phyloP scores from a whole-genome alignment of 2,329 filamentous ascomycete species.

The Hypoxylon sp. region DNA sequence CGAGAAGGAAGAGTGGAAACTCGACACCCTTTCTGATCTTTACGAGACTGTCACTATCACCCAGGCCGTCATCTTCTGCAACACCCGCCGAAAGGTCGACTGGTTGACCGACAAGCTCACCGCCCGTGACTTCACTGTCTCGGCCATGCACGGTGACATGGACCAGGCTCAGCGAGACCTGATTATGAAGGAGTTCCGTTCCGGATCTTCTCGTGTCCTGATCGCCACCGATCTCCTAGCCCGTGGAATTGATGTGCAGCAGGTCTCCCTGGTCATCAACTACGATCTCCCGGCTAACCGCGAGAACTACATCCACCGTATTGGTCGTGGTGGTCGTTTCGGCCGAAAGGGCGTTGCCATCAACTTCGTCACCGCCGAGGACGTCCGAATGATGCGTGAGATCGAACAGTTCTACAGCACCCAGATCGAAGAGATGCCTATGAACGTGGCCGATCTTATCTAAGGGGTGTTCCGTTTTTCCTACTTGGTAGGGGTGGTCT shows the following conservation, averaged over 20 bases:
- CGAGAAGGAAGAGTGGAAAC: constrained; percentile 99
- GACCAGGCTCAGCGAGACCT: constrained; percentile 97
- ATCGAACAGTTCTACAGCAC: constrained; percentile 99
- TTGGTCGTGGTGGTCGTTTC: constrained; percentile 99
- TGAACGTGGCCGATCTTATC: constrained; percentile 86
- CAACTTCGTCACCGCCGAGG: constrained; percentile 99
- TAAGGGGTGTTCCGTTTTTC: constrained; percentile 58
- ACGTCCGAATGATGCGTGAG: constrained; percentile 99
- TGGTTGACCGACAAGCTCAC: constrained; percentile 99
- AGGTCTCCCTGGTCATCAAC: constrained; percentile 99
- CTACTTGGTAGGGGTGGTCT: constrained; percentile 41
- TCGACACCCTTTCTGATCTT: constrained; percentile 97
- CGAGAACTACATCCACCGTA: constrained; percentile 99
- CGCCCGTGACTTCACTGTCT: constrained; percentile 98
- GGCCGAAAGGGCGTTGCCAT: constrained; percentile 99
- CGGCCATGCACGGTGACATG: constrained; percentile 99
- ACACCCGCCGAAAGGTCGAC: constrained; percentile 99
- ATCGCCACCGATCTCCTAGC: constrained; percentile 98
- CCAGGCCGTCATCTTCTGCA: constrained; percentile 99
- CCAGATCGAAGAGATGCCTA: constrained; percentile 99
- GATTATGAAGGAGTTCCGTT: constrained; percentile 99
- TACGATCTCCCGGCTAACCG: constrained; percentile 99
- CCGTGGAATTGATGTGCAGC: constrained; percentile 99
- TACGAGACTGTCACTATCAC: constrained; percentile 99
- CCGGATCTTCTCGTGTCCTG: constrained; percentile 96